phyloP scores from a whole-genome alignment of 495 filamentous ascomycete genomes.

The Talaromyces borbonicus region DNA sequence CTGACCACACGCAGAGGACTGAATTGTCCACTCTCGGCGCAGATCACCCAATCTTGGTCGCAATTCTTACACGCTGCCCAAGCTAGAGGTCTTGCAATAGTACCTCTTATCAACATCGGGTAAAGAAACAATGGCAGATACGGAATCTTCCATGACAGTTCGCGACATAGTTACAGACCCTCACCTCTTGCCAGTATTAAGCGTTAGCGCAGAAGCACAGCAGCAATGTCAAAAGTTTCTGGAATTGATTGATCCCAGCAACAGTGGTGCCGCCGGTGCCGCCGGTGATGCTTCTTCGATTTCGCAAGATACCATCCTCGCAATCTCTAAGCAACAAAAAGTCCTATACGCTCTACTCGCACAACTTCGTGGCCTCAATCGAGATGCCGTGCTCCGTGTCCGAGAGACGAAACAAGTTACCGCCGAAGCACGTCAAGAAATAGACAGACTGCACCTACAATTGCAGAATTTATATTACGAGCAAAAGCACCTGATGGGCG shows the following conservation, averaged over 20 bases:
- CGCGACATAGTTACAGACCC: conserved; percentile 61
- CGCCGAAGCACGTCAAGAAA: conserved; percentile 77
- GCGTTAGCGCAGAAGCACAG: conserved; percentile 57
- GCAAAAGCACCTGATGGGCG: conserved; percentile 77
- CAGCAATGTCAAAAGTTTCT: conserved; percentile 67
- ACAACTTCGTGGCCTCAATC: conserved; percentile 72
- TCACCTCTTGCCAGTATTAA: conserved; percentile 58
- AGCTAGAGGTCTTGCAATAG: too few species aligned
- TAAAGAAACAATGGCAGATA: conserved; percentile 5
- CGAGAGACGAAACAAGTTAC: conserved; percentile 82
- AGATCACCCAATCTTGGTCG: too few species aligned
- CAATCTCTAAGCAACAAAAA: conserved; percentile 70
- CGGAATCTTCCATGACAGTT: conserved; percentile 36
- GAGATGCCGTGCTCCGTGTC: conserved; percentile 67
- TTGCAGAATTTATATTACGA: conserved; percentile 97
- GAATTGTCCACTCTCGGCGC: too few species aligned
- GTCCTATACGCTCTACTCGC: conserved; percentile 68
- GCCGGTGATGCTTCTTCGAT: conserved; percentile 27
- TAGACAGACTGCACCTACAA: conserved; percentile 83
- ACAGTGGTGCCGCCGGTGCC: too few species aligned
- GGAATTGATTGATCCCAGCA: conserved; percentile 39
- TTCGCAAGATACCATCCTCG: conserved; percentile 43
- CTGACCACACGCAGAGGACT: too few species aligned
- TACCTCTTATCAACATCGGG: too few species aligned
- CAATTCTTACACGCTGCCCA: too few species aligned